Percentiles rank a stretch among this genome's conserved stretches.
phyloP scores from a whole-genome alignment of 2,329 filamentous ascomycete genomes.

The Monilinia vaccinii-corymbosi region DNA sequence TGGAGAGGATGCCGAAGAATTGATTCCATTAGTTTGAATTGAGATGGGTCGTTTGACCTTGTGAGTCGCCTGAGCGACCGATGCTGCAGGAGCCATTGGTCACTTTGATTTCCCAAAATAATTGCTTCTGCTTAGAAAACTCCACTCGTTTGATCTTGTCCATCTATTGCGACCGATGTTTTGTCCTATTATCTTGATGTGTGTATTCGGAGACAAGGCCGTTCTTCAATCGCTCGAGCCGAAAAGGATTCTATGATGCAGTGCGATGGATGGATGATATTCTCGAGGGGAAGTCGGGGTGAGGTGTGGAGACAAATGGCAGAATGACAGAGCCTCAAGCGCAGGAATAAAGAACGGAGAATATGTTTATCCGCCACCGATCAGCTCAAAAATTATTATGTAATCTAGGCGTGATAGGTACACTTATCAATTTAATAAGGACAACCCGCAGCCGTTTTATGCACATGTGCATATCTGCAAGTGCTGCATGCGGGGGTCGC shows the following conservation, averaged over 20 bases:
- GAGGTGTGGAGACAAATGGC: neutral
- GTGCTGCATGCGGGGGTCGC: no score
- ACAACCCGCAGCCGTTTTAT: no score
- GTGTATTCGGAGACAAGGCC: neutral
- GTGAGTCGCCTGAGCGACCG: constrained; percentile 22
- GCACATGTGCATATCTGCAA: no score
- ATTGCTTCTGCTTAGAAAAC: neutral
- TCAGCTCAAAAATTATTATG: neutral
- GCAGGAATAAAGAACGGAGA: neutral
- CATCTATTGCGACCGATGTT: neutral
- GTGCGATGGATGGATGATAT: neutral
- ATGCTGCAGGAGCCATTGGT: constrained; percentile 27
- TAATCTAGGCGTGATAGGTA: no score
- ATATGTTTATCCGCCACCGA: neutral
- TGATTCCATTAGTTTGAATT: constrained; percentile 35
- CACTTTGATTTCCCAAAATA: neutral
- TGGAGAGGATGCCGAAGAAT: constrained; percentile 42
- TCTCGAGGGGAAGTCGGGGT: constrained; percentile 1
- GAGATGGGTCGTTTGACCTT: constrained; percentile 64
- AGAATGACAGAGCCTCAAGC: neutral
- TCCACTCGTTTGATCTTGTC: neutral
- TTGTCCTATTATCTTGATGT: neutral
- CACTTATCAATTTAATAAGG: no score
- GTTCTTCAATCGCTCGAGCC: neutral
- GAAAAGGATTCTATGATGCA: neutral